phyloP scores from a whole-genome alignment of 2,329 filamentous ascomycete genomes.

The Penicillium sp. region DNA sequence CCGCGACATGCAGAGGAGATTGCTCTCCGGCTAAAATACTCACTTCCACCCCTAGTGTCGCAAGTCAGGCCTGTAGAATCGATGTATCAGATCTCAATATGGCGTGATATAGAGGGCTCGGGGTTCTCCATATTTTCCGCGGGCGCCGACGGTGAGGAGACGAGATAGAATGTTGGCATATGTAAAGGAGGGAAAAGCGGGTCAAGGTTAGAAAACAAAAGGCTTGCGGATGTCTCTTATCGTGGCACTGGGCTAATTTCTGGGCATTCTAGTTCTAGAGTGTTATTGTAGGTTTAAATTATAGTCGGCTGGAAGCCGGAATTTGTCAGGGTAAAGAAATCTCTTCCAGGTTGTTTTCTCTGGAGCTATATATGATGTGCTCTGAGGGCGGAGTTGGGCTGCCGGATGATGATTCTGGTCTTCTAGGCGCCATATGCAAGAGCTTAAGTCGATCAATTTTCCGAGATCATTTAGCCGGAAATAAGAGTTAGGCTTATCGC shows the following conservation, averaged over 20 bases:
- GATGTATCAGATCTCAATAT: too few species aligned
- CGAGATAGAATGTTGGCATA: slow-evolving; percentile 8
- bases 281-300: background rate
- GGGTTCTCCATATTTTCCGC: too few species aligned
- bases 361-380: background rate
- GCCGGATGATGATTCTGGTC: background rate
- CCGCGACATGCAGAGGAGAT: too few species aligned
- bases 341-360: background rate
- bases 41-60: too few species aligned
- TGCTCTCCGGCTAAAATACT: too few species aligned
- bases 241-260: background rate
- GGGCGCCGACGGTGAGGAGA: background rate
- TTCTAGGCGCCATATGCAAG: background rate
- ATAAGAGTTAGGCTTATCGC: background rate
- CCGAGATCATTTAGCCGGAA: background rate
- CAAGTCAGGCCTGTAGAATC: too few species aligned
- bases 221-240: slow-evolving; percentile 2
- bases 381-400: background rate
- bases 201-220: slow-evolving; percentile 5
- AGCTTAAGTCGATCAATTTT: background rate
- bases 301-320: slow-evolving; percentile 8
- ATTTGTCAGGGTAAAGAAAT: slow-evolving; percentile 8
- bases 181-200: slow-evolving; percentile 2
- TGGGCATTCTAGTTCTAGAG: background rate
- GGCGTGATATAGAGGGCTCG: too few species aligned